Percentiles rank a stretch among this genome's conserved stretches.
Conservation (phyloP, 805 yeast species). For the Spathaspora arborariae region DNA sequence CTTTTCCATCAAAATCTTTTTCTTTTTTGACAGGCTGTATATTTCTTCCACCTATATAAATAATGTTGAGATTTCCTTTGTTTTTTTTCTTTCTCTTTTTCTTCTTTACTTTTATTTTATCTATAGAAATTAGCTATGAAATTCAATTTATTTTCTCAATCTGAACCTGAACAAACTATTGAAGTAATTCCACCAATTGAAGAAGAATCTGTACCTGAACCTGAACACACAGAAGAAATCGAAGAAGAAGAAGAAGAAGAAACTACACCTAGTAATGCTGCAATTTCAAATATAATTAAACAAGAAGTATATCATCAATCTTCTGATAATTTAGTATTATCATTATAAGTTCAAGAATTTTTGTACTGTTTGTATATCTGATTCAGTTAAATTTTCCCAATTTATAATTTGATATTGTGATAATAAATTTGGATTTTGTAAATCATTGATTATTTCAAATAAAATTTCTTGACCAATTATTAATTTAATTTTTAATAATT, state of each 20-base stretch:
- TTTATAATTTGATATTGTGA: neutral
- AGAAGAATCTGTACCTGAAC: neutral
- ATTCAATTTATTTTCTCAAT: neutral
- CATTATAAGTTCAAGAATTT: neutral
- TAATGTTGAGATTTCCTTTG: neutral
- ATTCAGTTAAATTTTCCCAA: constrained; percentile 4
- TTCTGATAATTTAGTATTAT: constrained; percentile 22
- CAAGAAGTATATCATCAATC: constrained; percentile 17
- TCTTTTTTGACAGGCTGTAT: too few species aligned
- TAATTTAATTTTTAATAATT: constrained; percentile 26
- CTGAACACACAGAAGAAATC: neutral
- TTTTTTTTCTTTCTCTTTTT: neutral
- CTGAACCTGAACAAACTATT: neutral
- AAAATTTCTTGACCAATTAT: constrained; percentile 39
- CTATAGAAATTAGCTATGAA: constrained; percentile 1
- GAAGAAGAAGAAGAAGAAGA: constrained; percentile 1
- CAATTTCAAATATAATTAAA: constrained; percentile 1
- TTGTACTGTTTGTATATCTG: constrained; percentile 1
- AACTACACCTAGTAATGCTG: neutral
- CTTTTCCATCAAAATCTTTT: neutral
- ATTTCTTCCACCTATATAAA: neutral
- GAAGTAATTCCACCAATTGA: neutral
- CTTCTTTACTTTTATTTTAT: neutral
- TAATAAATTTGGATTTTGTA: neutral
- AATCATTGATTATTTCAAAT: constrained; percentile 23